Base-by-base conservation (phyloP, 768 basidiomycete genomes). In the Tricholoma matsutake region DNA sequence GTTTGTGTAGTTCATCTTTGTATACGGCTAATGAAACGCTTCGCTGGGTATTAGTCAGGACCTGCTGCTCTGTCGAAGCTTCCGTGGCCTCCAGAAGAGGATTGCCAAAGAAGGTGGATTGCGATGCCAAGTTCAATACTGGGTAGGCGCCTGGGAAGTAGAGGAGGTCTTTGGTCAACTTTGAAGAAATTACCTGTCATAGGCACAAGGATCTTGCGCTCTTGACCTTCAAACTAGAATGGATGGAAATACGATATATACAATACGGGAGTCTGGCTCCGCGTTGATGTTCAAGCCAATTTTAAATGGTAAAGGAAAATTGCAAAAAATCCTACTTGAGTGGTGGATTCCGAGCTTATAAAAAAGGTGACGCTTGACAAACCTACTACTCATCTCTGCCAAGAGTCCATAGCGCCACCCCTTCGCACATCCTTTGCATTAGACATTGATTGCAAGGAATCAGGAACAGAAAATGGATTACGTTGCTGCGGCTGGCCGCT, bases 61-160 rank as follows among this genome's bases (percentile, higher is more conserved):
- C 69, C 73, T 87, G 35, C 87, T 89, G 2, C 82, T 94, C 51
- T 96, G 94, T 65, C 81, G 97, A 62, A 85, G 79, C 52, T 82
- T 82, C 72, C 86, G 91, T 58, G 94, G 90, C 45, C 78, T 99
- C 47, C 86, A 93, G 65, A 84, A 79, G 66, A 85, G 93, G 32
- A 94, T 98, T 65, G 78, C 79, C 39, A 80, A 81, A 54, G 92
- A 97, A 61, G 91, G 91, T 2, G 91, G 91, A 10, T 81, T 97
- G 61, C 83, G 84, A 60, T 88, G 88, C 66, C 72, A 86, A 57
- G 83, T 95, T 61, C 79, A 85, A 65, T 89, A 92, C 70, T 98
- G 96, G 96, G 84, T 84, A 6, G 94, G 93, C 37, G 96, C 95
- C 47, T 98, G 96, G 96, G 94, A 98, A 72, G 87, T 95, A 51